These are phyloP conservation scores for Globisporangium splendens DNA, from an alignment of 352 stramenopile species.

Conservation along the genomic window DNA sequence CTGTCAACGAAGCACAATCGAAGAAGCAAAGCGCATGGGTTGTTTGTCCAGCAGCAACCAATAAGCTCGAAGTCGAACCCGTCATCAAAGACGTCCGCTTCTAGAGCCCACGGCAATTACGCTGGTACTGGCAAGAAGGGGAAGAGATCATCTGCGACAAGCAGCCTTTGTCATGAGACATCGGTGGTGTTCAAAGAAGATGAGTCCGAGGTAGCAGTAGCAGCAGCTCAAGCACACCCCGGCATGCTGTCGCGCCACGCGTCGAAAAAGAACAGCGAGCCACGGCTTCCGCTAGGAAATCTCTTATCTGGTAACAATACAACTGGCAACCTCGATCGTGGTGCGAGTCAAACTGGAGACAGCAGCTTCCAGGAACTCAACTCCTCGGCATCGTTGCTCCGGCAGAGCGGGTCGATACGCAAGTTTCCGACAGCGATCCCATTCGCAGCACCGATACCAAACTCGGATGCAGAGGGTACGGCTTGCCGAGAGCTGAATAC, in stretches of 20 bases:
- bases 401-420: not conserved
- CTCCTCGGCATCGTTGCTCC: not conserved
- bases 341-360: not conserved
- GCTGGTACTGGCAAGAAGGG: not conserved
- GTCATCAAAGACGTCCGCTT: not conserved
- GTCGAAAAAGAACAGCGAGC: not conserved
- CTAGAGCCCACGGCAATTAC: no score
- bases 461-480: not conserved
- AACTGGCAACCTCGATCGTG: not conserved
- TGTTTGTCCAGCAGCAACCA: not conserved
- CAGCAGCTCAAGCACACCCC: not conserved
- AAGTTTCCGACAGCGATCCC: not conserved
- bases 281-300: not conserved
- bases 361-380: not conserved
- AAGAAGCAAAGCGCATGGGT: not conserved
- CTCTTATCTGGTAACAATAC: not conserved
- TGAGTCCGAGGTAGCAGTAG: not conserved
- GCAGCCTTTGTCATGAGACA: conserved; percentile 7
- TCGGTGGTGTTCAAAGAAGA: conserved; percentile 6
- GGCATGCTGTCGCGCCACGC: not conserved
- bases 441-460: not conserved
- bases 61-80: not conserved
- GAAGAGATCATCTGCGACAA: not conserved
- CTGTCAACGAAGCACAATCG: not conserved
- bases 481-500: not conserved